Percentiles rank a stretch among this genome's conserved stretches.
phyloP scores from a whole-genome alignment of 2,329 filamentous ascomycete genomes.

The Chaetoscypha palmicola region DNA sequence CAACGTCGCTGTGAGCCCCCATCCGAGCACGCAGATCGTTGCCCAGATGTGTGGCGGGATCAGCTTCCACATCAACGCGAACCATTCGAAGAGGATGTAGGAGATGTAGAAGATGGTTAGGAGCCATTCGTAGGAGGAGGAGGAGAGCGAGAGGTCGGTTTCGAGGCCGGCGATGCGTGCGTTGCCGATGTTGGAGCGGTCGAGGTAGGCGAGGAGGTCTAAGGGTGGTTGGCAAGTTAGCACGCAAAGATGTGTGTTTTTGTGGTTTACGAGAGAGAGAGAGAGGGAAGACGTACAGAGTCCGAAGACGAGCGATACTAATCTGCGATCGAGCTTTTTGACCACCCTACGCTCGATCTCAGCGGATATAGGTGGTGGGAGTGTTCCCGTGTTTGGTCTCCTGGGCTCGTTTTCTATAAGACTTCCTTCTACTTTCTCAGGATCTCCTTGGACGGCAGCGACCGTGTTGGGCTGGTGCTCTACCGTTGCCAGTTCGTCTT shows the following conservation, averaged over 20 bases:
- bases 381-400: background rate
- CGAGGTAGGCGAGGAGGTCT: conserved; percentile 42
- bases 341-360: conserved; percentile 42
- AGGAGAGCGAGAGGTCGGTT: conserved; percentile 40
- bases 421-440: background rate
- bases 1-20: conserved; percentile 39
- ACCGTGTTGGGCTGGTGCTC: too few relatives aligned
- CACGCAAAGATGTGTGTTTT: too few relatives aligned
- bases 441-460: background rate
- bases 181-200: conserved; percentile 34
- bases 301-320: conserved; percentile 36
- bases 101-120: conserved; percentile 35
- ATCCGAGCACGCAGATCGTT: conserved; percentile 30
- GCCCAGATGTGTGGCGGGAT: conserved; percentile 34
- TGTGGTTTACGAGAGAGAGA: too few relatives aligned
- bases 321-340: conserved; percentile 50
- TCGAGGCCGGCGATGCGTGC: conserved; percentile 47
- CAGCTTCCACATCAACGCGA: conserved; percentile 34
- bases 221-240: too few relatives aligned
- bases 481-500: too few relatives aligned
- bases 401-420: background rate
- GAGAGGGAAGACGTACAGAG: conserved; percentile 17
- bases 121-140: conserved; percentile 36
- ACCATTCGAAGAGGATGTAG: conserved; percentile 36
- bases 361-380: background rate